Base-by-base conservation (phyloP, 1,284 basidiomycete species). In the Polyporus tsugae region DNA sequence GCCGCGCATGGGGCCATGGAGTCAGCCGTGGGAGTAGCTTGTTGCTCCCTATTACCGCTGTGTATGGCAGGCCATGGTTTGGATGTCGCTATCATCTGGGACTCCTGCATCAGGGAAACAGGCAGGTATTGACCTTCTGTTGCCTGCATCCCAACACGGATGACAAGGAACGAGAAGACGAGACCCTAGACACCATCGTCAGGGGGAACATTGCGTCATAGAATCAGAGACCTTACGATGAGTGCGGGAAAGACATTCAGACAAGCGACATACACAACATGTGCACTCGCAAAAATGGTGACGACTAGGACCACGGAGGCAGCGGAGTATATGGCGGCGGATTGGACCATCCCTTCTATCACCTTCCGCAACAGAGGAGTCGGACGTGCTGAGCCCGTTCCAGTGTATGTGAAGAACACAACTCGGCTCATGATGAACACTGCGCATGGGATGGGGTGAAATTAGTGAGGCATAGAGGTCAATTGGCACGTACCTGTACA, bases 341-440 rank as follows among this genome's bases (percentile, higher is more conserved):
- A 60, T 42, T 60, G 59, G 25, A 60, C n/a, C 36, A 60, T 33
- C 39, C 39, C 59, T n/a, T 60, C 59, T 19, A 58, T 38, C 33
- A 58, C 55, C 55, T 38, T 58, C 35, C 55, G 55, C 33, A 58
- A 5, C 19, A 58, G 35, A 7, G 55, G n/a, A 10, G 19, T 22
- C n/a, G 17, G 35, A 36, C 0, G 22, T 13, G 46, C 7, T 11
- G 29, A 29, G 17, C 19, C 22, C 11, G 19, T 38, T 11, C 35
- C n/a, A n/a, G n/a, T n/a, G 35, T 36, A 22, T n/a, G 35, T 38
- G 33, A 36, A 36, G 29, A n/a, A n/a, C 4, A 58, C 9, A 10
- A 58, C 55, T 38, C 35, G 33, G 33, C 55, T 36, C 35, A 58
- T 58, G 35, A 58, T 58, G 17, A 58, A 58, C 4, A 38, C 55